A percentile compares a stretch with the other conserved stretches of the same genome.
Evolutionary conservation across 106 monocot genomes (phyloP).

Genomic region (Platanthera guangdongensis): DNA sequence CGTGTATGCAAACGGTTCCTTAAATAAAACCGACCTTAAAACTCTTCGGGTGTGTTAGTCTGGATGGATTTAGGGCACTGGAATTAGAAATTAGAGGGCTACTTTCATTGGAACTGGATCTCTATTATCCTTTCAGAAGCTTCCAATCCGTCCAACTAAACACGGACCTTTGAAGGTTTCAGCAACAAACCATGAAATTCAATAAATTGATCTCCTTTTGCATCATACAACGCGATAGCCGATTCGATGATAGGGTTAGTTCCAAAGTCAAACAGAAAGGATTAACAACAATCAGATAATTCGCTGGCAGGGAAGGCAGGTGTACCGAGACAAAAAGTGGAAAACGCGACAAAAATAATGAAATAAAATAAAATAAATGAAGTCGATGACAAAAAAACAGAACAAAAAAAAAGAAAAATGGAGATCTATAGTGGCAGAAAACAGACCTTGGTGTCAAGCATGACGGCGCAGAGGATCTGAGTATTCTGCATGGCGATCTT

Average conservation of each 20-base stretch:
- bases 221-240: neutral
- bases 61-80: too few relatives aligned
- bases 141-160: neutral
- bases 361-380: neutral
- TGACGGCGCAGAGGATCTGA: conserved; percentile 59
- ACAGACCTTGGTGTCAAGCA: conserved; percentile 70
- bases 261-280: neutral
- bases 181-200: neutral
- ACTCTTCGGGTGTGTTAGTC: too few relatives aligned
- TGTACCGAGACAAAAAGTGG: neutral
- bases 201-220: neutral
- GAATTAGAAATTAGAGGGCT: too few relatives aligned
- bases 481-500: conserved; percentile 51
- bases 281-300: neutral
- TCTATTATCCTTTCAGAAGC: neutral
- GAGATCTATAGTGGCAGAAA: neutral
- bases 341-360: neutral
- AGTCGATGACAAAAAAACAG: neutral
- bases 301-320: neutral
- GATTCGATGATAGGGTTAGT: neutral
- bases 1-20: neutral
- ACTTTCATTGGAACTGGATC: too few relatives aligned
- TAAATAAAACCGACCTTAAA: too few relatives aligned
- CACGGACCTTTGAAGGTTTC: neutral
- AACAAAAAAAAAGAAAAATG: neutral